Evolutionary conservation across 1,284 basidiomycete species (phyloP), one percentile per base, ranked within the genome.

Genomic region (Leucocoprinus gongylophorus): DNA sequence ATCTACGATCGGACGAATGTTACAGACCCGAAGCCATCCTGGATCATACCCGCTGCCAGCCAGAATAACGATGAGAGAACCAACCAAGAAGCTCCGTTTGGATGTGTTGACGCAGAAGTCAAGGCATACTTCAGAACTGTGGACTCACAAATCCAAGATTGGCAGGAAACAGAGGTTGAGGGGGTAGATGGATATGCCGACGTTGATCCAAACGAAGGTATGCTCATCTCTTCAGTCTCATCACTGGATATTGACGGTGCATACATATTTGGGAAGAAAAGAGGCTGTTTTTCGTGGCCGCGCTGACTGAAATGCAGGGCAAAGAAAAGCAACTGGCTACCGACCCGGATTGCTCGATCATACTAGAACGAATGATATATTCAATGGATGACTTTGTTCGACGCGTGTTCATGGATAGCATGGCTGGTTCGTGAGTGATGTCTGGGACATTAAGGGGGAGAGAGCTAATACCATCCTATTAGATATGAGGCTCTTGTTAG

Each of bases 331-430:
- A 88, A 57, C 79, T 95, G 13, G 84, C 92, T 1, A 93, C 93
- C 0, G 95, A 97, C 67, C 88, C 90, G 2, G 93, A 97, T 54
- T 93, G 90, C 58, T 91, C 91, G 1, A 77, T 87, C 28, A 81
- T 95, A 44, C 69, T 97, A 48, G 94, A 97, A 66, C 77, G 92
- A 58, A 85, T 97, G 76, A 64, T 83, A 13, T 80, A 93, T 62
- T 94, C 91, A 1, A 92, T 97, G 85, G 92, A 95, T 64, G 93
- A 97, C 67, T 94, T 93, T 70, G 88, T 89, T 15, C 76, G 89
- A 48, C 78, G 94, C 52, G 91, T 95, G 2, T 86, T 97, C 58
- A 71, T 90, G 54, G 93, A 95, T 65, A 81, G 84, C 54, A 70
- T 97, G 57, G 79, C 79, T 52, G 92, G 90, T 63, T 89, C 88